Base-by-base conservation (phyloP, 768 basidiomycete genomes). In the Serendipita sp. region DNA sequence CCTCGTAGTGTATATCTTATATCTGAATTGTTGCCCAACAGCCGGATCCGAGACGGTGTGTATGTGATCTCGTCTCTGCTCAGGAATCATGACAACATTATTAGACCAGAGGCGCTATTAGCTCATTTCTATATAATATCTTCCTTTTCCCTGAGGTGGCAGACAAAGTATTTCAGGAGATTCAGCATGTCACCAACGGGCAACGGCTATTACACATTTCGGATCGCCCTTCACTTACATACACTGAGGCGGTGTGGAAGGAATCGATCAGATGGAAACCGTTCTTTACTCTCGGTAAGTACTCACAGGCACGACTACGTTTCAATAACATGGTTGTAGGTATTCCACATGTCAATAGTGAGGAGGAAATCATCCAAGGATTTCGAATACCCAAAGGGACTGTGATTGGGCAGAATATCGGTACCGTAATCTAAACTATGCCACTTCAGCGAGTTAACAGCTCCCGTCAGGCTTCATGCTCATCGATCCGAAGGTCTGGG, bases 331-430 rank as follows among this genome's bases (percentile, higher is more conserved):
- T 24, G 24, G 24, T 24, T n/a, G 48, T 51, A 51, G 64, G 64
- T 10, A 34, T 64, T 3, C 64, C 64, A 56, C 64, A 64, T 34
- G 64, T 64, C 13, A 48, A 46, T 34, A 48, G 28, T 30, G 47
- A 51, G n/a, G 64, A 64, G 3, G 64, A 64, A 18, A 18, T 18
- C 32, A n/a, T 48, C 7, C 28, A 64, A 4, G 64, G 45, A 28
- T 47, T 30, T 30, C 7, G 13, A 5, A 63, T 65, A 8, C 65
- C 65, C 15, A 73, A 70, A 34, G 68, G 66, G 3, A 66, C 73
- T 1, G 64, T 72, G 1, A 64, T 74, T 28, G 68, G 73, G 16
- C 48, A 51, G n/a, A 18, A 51, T 32, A 51, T 32, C n/a, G 38
- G 38, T 41, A 41, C 7, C 7, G 38, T 41, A 41, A 7, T 13